phyloP scores from a whole-genome alignment of 371 early-diverging fungal genomes.

The Mortierella sp. region DNA sequence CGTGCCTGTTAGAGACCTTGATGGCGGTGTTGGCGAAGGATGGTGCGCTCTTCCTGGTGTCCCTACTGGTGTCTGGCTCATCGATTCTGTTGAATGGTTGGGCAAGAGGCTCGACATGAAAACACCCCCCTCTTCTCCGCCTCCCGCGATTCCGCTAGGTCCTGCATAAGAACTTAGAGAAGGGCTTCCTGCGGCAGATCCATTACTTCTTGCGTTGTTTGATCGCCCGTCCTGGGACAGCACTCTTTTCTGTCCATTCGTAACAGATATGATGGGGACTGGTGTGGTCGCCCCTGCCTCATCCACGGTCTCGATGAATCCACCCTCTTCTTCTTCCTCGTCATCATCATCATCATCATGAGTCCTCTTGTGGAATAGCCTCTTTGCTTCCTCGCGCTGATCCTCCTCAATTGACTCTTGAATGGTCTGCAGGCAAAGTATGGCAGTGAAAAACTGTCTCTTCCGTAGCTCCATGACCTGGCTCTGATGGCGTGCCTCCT shows the following conservation, averaged over 20 bases:
- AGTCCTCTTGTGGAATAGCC: slow-evolving; percentile 23
- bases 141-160: not conserved
- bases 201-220: not conserved
- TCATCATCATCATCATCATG: slow-evolving; percentile 34
- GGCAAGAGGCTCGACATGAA: slow-evolving; percentile 24
- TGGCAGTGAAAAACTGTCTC: slow-evolving; percentile 41
- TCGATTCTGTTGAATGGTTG: slow-evolving; percentile 5
- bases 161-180: not conserved
- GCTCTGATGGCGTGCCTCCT: slow-evolving; percentile 23
- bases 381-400: slow-evolving; percentile 34
- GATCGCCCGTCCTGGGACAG: slow-evolving; percentile 10
- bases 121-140: slow-evolving; percentile 4
- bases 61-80: slow-evolving; percentile 8
- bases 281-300: not conserved
- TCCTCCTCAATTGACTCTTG: slow-evolving; percentile 51
- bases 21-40: slow-evolving; percentile 28
- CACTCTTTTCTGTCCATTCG: slow-evolving; percentile 7
- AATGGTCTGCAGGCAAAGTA: slow-evolving; percentile 29
- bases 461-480: slow-evolving; percentile 29
- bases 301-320: slow-evolving; percentile 21
- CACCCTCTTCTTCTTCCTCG: slow-evolving; percentile 32
- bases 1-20: slow-evolving; percentile 36
- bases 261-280: not conserved
- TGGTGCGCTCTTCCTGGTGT: slow-evolving; percentile 20
- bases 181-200: slow-evolving; percentile 13